Evolutionary conservation across 2,329 filamentous ascomycete species (phyloP), one percentile per base, ranked within the genome.

Genomic region (Talaromyces sp.): DNA sequence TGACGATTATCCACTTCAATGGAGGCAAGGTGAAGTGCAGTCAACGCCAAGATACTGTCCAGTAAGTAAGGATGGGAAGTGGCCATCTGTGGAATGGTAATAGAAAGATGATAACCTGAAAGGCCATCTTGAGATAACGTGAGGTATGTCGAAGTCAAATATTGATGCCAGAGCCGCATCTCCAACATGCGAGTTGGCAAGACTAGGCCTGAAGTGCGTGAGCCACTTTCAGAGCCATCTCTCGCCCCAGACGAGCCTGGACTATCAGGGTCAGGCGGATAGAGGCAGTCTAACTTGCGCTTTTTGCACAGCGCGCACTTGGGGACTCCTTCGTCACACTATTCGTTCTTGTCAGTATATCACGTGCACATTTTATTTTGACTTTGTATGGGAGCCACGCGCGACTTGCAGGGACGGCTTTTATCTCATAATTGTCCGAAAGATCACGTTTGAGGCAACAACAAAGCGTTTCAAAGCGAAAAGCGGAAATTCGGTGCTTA

Each of bases 61-160:
- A 80, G 64, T n/a, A 79, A 64, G 40, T 75, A 79, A 3, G 74
- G 68, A 55, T 75, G 71, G 4, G 72, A 67, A 44, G 77, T 73
- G 1, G 73, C 73, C 50, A 75, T 65, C 9, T 65, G 65, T 2
- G 72, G 70, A 6, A 72, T 65, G 6, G 65, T 60, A 20, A 66
- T 65, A 37, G 72, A 70, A 33, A 71, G 70, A 45, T 70, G 67
- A 32, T 70, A 55, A 24, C 64, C 62, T 16, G 69, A 67, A 6
- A 70, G 56, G 2, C 65, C 61, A 22, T 68, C 65, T 24, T 63
- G 65, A 2, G 65, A 61, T 19, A 75, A 51, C 14, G 71, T 70
- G 14, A 61, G 60, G 17, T 69, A 72, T 2, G 71, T 71, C 17
- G 68, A 69, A 8, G 66, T 72, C 17, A 73, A 57, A 46, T 70